Evolutionary conservation across 2,329 filamentous ascomycete species (phyloP).

Genomic region (Aspergillus glaucus): DNA sequence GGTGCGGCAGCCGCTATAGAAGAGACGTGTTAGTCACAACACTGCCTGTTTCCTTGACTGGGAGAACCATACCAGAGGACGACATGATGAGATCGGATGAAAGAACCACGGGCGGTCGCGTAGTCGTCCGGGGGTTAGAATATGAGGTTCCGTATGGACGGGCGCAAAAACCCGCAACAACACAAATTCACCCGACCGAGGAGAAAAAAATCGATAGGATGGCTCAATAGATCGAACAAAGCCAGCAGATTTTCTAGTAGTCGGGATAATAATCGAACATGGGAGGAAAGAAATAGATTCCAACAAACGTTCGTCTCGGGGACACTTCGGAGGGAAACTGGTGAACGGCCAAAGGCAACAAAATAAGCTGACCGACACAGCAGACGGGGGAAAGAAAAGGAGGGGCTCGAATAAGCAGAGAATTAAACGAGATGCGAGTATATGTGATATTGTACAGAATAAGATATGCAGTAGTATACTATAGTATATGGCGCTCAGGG

Average conservation of each 20-base stretch:
- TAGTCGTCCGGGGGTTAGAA: neutral
- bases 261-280: neutral
- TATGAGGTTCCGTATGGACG: neutral
- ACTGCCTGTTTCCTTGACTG: neutral
- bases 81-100: neutral
- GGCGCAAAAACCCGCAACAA: neutral
- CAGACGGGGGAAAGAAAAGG: neutral
- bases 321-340: too few relatives aligned
- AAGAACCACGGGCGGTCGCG: neutral
- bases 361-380: neutral
- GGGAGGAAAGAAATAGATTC: neutral
- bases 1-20: slow-evolving; percentile 2
- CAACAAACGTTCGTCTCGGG: too few relatives aligned
- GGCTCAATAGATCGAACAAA: neutral
- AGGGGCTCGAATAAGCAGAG: neutral
- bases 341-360: neutral
- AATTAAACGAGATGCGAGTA: too few relatives aligned
- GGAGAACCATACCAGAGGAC: neutral
- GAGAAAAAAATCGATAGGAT: too few relatives aligned
- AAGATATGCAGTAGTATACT: too few relatives aligned
- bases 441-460: too few relatives aligned
- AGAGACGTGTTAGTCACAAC: neutral
- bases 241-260: neutral
- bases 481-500: too few relatives aligned
- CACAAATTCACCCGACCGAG: neutral